Base-by-base conservation (phyloP, 2,329 filamentous ascomycete genomes). In the Tetracladium maxilliforme region DNA sequence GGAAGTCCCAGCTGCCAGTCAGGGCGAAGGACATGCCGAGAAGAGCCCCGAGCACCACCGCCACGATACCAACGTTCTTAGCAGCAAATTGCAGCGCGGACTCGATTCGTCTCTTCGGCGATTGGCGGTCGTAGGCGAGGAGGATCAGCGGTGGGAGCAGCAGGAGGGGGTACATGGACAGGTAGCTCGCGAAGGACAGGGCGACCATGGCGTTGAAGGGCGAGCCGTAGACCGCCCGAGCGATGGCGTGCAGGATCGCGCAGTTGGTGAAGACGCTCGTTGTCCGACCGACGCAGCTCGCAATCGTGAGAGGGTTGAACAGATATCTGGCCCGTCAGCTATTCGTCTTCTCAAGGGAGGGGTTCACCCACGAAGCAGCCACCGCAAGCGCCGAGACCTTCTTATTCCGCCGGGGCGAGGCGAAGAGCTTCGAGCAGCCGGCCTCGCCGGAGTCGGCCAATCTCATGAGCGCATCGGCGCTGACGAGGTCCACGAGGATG, bases 241-340 rank as follows among this genome's bases (percentile, higher is more conserved):
- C 68, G 27, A 93, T 68, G 33, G 87, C 80, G 35, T 81, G 71
- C 16, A 95, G 69, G 37, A 93, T 80, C 38, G 84, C 84, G 44
- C 80, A 79, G 29, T 81, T 90, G 1, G 84, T 86, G 46, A 98
- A 87, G 30, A 87, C 73, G 33, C 72, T 81, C 0, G 87, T 94
- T 2, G 90, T 81, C 20, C 87, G 78, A 14, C 80, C 87, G 30
- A 98, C 65, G 47, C 87, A 95, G 11, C 84, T 86, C 22, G 84
- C 72, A 32, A 98, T 70, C 2, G 86, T 92, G 45, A 93, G 92
- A 0, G 90, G 90, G 47, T 92, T 95, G 55, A 95, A 87, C 4
- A 98, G 67, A 45, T 82, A 95, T 36, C 82, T 90, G 19, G 6
- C 6, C 9, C 25, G 14, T 20, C 14, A 21, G n/a, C 14, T 17